Conservation (phyloP, 345 rosid genomes). For the Hibiscus trionum region DNA sequence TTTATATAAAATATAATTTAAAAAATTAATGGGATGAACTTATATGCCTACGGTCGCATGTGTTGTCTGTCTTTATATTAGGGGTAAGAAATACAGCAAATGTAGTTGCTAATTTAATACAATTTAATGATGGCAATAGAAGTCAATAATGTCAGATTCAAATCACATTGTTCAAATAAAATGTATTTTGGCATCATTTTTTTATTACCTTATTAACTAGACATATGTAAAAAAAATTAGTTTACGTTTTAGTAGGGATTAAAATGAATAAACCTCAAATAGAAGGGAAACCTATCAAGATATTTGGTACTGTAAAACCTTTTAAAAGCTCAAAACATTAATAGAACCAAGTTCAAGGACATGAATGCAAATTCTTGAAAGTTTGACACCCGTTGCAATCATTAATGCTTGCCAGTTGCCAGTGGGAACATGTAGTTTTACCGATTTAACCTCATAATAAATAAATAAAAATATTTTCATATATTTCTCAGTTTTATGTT, state of each 20-base stretch:
- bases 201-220: no score
- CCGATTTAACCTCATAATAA: constrained; percentile 11
- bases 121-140: no score
- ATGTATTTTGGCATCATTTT: no score
- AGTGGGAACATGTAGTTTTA: constrained; percentile 45
- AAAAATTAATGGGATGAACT: no score
- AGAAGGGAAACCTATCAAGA: neutral
- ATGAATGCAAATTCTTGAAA: neutral
- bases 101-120: no score
- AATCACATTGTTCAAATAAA: no score
- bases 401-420: constrained; percentile 41
- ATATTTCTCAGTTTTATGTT: no score
- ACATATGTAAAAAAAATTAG: neutral
- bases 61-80: no score
- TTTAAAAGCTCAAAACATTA: neutral
- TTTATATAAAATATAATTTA: no score
- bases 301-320: neutral
- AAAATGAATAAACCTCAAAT: neutral
- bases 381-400: constrained; percentile 8
- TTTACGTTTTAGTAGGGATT: neutral
- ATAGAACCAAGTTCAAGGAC: neutral
- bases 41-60: no score
- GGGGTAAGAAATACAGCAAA: no score
- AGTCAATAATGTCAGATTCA: no score
- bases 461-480: neutral